A percentile compares a stretch with the other conserved stretches of the same genome.
Conservation (phyloP, 2,329 filamentous ascomycete species). For the Monosporascus sp. region DNA sequence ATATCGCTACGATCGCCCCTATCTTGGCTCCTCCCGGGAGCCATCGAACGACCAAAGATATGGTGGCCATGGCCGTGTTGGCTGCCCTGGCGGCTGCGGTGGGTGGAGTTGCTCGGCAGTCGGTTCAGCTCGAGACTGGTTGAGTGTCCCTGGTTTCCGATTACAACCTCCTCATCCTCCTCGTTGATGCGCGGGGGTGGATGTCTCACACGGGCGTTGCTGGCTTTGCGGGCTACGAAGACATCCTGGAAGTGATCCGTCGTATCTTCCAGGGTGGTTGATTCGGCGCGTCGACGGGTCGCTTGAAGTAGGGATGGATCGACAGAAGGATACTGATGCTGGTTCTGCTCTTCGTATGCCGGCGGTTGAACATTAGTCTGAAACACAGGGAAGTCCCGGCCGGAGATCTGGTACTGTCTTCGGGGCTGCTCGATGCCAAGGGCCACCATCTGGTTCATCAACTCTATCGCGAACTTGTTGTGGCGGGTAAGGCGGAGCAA, state of each 20-base stretch:
- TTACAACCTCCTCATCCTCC: constrained; percentile 6
- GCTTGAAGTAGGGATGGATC: constrained; percentile 20
- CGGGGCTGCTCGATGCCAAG: constrained; percentile 81
- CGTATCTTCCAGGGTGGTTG: constrained; percentile 14
- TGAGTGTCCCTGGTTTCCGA: neutral
- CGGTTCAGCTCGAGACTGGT: neutral
- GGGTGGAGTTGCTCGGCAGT: neutral
- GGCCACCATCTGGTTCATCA: constrained; percentile 81
- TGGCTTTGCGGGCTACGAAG: constrained; percentile 34
- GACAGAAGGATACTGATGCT: constrained; percentile 8
- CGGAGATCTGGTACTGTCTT: constrained; percentile 64
- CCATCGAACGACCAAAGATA: neutral
- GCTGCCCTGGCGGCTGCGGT: neutral
- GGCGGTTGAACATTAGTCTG: constrained; percentile 32
- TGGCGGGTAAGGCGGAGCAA: constrained; percentile 80
- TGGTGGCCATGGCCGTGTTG: neutral
- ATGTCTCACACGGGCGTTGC: constrained; percentile 8
- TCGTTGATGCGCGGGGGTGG: constrained; percentile 20
- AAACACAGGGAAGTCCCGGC: constrained; percentile 60
- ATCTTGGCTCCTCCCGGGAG: neutral
- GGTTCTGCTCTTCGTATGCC: constrained; percentile 15
- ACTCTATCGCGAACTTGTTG: constrained; percentile 88
- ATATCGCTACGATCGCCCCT: neutral
- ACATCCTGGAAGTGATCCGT: constrained; percentile 40
- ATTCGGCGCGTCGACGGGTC: constrained; percentile 21